phyloP scores from a whole-genome alignment of 2,329 filamentous ascomycete species.

The Fonsecaea multimorphosa region DNA sequence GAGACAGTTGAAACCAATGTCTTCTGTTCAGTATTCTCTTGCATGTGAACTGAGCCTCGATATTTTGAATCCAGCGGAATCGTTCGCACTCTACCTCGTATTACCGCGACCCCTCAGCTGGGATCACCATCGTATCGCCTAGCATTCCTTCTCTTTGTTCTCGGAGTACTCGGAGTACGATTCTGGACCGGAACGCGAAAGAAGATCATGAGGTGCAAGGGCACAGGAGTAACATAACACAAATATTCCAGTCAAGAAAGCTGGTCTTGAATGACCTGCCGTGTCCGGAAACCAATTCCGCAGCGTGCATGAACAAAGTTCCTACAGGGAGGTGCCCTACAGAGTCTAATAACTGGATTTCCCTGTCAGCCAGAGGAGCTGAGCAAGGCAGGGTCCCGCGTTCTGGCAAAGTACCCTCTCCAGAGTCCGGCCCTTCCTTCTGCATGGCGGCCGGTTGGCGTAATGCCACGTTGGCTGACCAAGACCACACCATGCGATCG shows the following conservation, averaged over 20 bases:
- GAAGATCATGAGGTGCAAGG: neutral
- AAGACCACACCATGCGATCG: neutral
- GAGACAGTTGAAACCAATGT: neutral
- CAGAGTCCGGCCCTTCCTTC: neutral
- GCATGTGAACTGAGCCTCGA: neutral
- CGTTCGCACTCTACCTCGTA: neutral
- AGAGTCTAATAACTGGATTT: neutral
- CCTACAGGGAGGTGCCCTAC: neutral
- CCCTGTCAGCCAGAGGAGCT: neutral
- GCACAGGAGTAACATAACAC: neutral
- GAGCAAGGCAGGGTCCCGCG: slow-evolving; percentile 1
- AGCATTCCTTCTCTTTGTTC: neutral
- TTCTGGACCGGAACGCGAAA: neutral
- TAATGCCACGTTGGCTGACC: slow-evolving; percentile 5
- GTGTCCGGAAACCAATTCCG: neutral
- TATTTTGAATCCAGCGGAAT: neutral
- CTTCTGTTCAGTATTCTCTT: neutral
- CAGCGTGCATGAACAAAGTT: neutral
- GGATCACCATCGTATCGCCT: neutral
- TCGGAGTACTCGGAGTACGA: neutral
- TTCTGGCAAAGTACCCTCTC: slow-evolving; percentile 2
- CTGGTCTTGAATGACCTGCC: neutral
- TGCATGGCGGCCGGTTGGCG: neutral
- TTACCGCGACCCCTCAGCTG: neutral
- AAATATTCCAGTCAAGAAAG: neutral